Base-by-base conservation (phyloP, 176 grass and related monocot species). In the Pontederia paniculata region DNA sequence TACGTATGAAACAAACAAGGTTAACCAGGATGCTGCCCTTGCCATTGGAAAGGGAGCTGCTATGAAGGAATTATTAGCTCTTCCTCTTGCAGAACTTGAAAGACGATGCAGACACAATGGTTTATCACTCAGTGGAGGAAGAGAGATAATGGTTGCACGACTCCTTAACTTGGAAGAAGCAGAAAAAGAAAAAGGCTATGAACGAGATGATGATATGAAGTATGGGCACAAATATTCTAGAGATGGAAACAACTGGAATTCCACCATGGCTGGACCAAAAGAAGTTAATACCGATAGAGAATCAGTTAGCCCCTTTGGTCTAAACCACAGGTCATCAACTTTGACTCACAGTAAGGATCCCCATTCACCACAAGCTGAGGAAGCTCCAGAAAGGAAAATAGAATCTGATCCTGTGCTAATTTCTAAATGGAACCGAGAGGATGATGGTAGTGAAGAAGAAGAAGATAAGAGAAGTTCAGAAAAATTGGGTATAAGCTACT, bases 71-170 rank as follows among this genome's bases (percentile, higher is more conserved):
- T 54, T 93, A 51, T 65, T 98, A 54, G 94, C 84, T 43, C 83
- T 98, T 70, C 94, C 87, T 9, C 57, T 85, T 71, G 75, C 87
- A 66, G 94, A 98, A 76, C 87, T 98, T 73, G 94, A 93, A 56
- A 80, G 87, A 48, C 87, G 94, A 9, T 98, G 94, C 61, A 83
- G 80, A 67, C 86, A 88, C 69, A 98, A 98, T 80, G 94, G 87
- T 23, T 83, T 98, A 44, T 98, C 94, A 55, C 58, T 98, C 5
- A 81, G 58, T 42, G 87, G 94, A 44, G 87, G 94, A 70, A 85
- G 77, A 93, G 87, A 98, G 63, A 93, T 85, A 77, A 98, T 98
- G 80, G 94, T 98, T 66, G 83, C 94, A 44, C 83, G 87, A 62
- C 65, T 98, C 70, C 94, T 98, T 70, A 84, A 71, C 50, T 76